Percentiles rank a stretch among this genome's conserved stretches.
phyloP scores from a whole-genome alignment of 164 flowering plant species.

The Sedum album region DNA sequence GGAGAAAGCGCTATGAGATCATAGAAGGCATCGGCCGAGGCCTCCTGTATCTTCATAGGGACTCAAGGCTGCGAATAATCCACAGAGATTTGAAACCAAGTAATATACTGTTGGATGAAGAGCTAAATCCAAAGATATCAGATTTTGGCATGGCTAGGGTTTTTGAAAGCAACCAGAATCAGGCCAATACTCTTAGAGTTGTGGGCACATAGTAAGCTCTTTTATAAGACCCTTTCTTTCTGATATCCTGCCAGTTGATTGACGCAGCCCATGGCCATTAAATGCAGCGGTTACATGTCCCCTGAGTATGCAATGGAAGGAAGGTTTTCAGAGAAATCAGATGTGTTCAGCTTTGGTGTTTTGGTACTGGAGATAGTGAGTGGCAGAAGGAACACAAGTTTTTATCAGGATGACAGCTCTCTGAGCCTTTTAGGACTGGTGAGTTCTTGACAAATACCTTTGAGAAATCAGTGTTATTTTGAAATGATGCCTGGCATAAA shows the following conservation, averaged over 20 bases:
- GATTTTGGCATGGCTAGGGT: conserved; percentile 37
- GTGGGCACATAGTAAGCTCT: conserved; percentile 38
- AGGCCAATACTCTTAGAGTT: conserved; percentile 26
- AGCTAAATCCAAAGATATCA: conserved; percentile 29
- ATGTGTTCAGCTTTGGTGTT: conserved; percentile 19
- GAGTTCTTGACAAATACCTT: conserved; percentile 4
- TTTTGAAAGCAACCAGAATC: conserved; percentile 30
- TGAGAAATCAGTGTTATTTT: neutral
- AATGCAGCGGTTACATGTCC: conserved; percentile 26
- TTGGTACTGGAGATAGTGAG: conserved; percentile 19
- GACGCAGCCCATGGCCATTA: neutral
- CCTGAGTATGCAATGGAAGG: conserved; percentile 25
- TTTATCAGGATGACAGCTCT: conserved; percentile 11
- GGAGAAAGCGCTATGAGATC: conserved; percentile 24
- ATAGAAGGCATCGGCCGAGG: conserved; percentile 28
- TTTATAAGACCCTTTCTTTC: neutral
- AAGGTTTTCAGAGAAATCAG: conserved; percentile 14
- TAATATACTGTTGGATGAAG: conserved; percentile 25
- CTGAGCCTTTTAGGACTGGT: conserved; percentile 18
- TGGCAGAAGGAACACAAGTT: conserved; percentile 20
- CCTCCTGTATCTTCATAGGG: conserved; percentile 28
- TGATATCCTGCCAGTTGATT: neutral
- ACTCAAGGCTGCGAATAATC: conserved; percentile 25
- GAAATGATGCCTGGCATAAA: neutral
- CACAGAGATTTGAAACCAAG: conserved; percentile 33